These are phyloP conservation scores for Rhodosporidiobolus sp. DNA, from an alignment of 768 basidiomycete genomes.

Conservation along the genomic window DNA sequence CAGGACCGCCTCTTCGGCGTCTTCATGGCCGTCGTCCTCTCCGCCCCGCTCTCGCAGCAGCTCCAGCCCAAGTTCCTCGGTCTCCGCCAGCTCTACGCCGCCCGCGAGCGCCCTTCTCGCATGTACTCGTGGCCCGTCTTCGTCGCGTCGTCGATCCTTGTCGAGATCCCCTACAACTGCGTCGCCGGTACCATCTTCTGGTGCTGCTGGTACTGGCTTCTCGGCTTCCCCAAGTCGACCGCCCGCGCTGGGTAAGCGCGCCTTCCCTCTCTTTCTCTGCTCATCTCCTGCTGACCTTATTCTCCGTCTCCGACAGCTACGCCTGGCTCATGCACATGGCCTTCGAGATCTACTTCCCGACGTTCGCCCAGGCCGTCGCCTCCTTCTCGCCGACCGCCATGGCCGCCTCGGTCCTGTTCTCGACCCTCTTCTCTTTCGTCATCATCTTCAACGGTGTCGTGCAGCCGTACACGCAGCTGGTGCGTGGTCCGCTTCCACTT, in stretches of 20 bases:
- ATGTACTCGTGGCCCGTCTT: conserved; percentile 62
- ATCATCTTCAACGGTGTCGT: conserved; percentile 68
- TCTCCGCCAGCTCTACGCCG: conserved; percentile 63
- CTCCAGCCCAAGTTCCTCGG: conserved; percentile 62
- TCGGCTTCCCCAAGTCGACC: conserved; percentile 51
- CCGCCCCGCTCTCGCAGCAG: conserved; percentile 61
- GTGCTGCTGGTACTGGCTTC: conserved; percentile 57
- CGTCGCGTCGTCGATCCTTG: conserved; percentile 28
- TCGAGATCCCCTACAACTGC: conserved; percentile 42
- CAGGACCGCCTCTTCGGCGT: conserved; percentile 16
- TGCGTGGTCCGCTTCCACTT: conserved; percentile 28
- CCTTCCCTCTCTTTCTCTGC: conserved; percentile 53
- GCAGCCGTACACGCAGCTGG: conserved; percentile 62
- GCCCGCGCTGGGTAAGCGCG: conserved; percentile 62
- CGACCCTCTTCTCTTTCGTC: conserved; percentile 53
- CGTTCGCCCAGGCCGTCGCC: conserved; percentile 48
- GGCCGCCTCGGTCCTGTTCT: conserved; percentile 56
- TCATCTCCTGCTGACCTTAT: neutral
- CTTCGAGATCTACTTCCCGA: conserved; percentile 63
- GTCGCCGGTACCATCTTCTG: conserved; percentile 57
- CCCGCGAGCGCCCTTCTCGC: conserved; percentile 63
- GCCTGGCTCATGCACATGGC: conserved; percentile 52
- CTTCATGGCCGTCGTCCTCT: conserved; percentile 34
- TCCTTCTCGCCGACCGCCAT: conserved; percentile 62
- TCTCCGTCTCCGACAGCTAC: neutral